Conservation (phyloP, 2,329 filamentous ascomycete genomes). For the Ophiostoma fasciatum region DNA sequence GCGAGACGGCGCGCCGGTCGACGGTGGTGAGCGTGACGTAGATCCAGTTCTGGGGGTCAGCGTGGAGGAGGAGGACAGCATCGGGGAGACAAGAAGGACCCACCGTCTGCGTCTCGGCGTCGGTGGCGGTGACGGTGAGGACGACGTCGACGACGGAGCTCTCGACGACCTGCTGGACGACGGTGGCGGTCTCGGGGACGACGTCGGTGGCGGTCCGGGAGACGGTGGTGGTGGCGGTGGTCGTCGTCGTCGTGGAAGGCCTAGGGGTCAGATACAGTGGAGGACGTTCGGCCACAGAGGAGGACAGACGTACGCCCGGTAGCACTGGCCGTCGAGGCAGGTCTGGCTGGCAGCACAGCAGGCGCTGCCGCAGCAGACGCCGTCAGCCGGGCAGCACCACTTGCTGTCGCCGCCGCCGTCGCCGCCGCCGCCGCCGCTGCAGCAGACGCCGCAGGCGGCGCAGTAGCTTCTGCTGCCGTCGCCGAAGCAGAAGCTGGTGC, state of each 20-base stretch:
- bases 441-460: slow-evolving; percentile 17
- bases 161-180: slow-evolving; percentile 10
- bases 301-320: no score
- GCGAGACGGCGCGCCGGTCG: slow-evolving; percentile 4
- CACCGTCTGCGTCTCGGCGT: slow-evolving; percentile 12
- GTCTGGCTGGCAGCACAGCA: slow-evolving; percentile 18
- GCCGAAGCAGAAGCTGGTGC: slow-evolving; percentile 20
- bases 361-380: slow-evolving; percentile 17
- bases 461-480: slow-evolving; percentile 16
- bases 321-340: slow-evolving; percentile 17
- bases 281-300: no score
- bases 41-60: slow-evolving; percentile 7
- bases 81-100: neutral
- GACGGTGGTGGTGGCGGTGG: slow-evolving; percentile 4
- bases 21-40: slow-evolving; percentile 7
- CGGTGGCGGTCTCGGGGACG: slow-evolving; percentile 8
- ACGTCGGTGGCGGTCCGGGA: slow-evolving; percentile 6
- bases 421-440: slow-evolving; percentile 9
- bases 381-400: slow-evolving; percentile 16
- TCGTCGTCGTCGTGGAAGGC: no score
- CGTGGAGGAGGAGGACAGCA: neutral
- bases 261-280: no score
- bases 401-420: slow-evolving; percentile 8
- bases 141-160: slow-evolving; percentile 8
- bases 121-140: slow-evolving; percentile 9